These are phyloP conservation scores for Solanum medicagineum DNA, from an alignment of 257 asterid species.

Conservation along the genomic window DNA sequence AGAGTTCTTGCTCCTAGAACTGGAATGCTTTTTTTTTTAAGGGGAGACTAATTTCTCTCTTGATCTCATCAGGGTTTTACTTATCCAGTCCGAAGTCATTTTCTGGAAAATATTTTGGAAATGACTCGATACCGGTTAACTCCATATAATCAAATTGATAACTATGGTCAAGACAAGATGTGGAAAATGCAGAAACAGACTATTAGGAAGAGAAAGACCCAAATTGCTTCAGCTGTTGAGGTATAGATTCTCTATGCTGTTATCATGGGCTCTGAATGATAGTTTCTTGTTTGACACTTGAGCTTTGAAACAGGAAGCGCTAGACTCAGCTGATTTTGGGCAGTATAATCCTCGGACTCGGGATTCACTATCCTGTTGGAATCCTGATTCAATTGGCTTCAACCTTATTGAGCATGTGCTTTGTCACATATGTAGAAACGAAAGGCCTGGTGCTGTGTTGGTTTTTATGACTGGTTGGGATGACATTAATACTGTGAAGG, in stretches of 20 bases:
- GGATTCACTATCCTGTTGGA: conserved; percentile 84
- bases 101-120: conserved; percentile 76
- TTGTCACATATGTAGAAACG: conserved; percentile 67
- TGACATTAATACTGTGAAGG: conserved; percentile 87
- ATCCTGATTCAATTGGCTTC: conserved; percentile 95
- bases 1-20: background rate
- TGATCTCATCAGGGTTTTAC: conserved; percentile 65
- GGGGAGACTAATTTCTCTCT: background rate
- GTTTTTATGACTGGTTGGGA: conserved; percentile 99
- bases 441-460: conserved; percentile 88
- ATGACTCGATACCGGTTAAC: conserved; percentile 65
- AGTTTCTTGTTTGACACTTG: background rate
- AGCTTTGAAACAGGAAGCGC: conserved; percentile 57
- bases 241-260: conserved; percentile 19
- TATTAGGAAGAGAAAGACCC: conserved; percentile 69
- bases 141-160: conserved; percentile 75
- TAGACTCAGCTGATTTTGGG: conserved; percentile 55
- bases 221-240: conserved; percentile 90
- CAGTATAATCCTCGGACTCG: conserved; percentile 36
- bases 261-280: background rate
- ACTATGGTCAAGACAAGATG: conserved; percentile 88
- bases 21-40: background rate
- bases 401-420: conserved; percentile 86
- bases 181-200: conserved; percentile 94
- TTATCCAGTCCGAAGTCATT: conserved; percentile 67